Conservation (phyloP, 2,329 filamentous ascomycete species). For the Paracorniculantispora psalliotae region DNA sequence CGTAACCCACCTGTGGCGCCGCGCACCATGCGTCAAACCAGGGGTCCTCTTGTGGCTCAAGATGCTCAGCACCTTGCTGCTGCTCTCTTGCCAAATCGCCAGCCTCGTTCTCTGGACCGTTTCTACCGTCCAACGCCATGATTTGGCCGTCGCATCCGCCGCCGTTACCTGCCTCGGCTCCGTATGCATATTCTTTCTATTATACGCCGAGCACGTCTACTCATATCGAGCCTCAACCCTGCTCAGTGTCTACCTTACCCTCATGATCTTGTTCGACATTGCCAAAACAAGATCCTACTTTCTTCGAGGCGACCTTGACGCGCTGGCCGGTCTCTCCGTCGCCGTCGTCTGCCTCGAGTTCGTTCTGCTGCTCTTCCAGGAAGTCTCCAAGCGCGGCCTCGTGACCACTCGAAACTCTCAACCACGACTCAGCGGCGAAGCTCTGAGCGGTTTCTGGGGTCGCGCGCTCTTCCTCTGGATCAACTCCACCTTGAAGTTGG, state of each 20-base stretch:
- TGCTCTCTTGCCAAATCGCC: slow-evolving; percentile 18
- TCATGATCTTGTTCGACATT: slow-evolving; percentile 29
- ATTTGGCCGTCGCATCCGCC: slow-evolving; percentile 26
- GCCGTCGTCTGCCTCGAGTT: slow-evolving; percentile 24
- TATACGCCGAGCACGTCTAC: slow-evolving; percentile 30
- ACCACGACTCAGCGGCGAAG: slow-evolving; percentile 18
- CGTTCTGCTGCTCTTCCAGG: slow-evolving; percentile 27
- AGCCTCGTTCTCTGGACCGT: slow-evolving; percentile 26
- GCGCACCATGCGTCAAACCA: neutral
- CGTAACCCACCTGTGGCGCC: slow-evolving; percentile 1
- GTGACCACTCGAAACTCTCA: slow-evolving; percentile 1
- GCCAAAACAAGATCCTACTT: slow-evolving; percentile 30
- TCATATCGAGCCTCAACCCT: slow-evolving; percentile 29
- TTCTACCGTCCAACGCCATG: slow-evolving; percentile 13
- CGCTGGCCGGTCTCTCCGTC: slow-evolving; percentile 25
- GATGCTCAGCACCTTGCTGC: slow-evolving; percentile 9
- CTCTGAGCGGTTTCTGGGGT: slow-evolving; percentile 20
- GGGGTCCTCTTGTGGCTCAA: slow-evolving; percentile 21
- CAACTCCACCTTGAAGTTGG: slow-evolving; percentile 9
- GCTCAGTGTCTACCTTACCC: slow-evolving; percentile 27
- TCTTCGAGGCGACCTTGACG: slow-evolving; percentile 23
- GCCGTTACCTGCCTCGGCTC: slow-evolving; percentile 24
- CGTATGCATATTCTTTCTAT: slow-evolving; percentile 23
- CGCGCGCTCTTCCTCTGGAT: slow-evolving; percentile 12
- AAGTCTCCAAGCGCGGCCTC: slow-evolving; percentile 23